Conservation (phyloP, 129 eudicot genomes). For the Mikania micrantha region DNA sequence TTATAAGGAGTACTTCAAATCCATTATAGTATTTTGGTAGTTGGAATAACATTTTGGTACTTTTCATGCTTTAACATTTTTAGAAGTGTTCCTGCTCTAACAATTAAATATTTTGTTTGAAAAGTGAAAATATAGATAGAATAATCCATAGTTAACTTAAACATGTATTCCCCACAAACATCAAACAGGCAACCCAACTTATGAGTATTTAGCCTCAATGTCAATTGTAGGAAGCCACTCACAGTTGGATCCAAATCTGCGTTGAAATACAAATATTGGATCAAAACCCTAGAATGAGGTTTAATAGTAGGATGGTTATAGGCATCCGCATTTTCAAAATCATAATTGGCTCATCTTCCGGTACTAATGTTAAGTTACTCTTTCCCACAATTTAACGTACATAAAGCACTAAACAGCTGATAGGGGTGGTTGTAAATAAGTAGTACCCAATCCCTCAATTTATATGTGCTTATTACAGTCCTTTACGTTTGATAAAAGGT, state of each 20-base stretch:
- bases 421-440: not conserved
- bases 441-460: conserved; percentile 1
- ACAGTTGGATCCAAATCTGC: not conserved
- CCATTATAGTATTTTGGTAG: not conserved
- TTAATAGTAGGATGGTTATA: conserved; percentile 1
- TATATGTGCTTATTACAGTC: not conserved
- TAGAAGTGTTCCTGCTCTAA: not conserved
- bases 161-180: not conserved
- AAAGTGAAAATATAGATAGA: not conserved
- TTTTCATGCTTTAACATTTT: not conserved
- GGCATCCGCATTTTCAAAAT: conserved; percentile 14
- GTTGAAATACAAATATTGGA: not conserved
- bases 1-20: not conserved
- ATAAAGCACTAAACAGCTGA: not conserved
- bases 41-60: not conserved
- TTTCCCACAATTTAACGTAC: not conserved
- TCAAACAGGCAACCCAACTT: conserved; percentile 1
- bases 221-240: not conserved
- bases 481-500: conserved; percentile 12
- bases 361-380: not conserved
- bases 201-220: not conserved
- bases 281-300: not conserved
- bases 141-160: not conserved
- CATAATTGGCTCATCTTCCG: not conserved
- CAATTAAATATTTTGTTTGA: not conserved